Conservation (phyloP, 805 yeast genomes). For the Saccharomycopsis oosterbeekiorum region DNA sequence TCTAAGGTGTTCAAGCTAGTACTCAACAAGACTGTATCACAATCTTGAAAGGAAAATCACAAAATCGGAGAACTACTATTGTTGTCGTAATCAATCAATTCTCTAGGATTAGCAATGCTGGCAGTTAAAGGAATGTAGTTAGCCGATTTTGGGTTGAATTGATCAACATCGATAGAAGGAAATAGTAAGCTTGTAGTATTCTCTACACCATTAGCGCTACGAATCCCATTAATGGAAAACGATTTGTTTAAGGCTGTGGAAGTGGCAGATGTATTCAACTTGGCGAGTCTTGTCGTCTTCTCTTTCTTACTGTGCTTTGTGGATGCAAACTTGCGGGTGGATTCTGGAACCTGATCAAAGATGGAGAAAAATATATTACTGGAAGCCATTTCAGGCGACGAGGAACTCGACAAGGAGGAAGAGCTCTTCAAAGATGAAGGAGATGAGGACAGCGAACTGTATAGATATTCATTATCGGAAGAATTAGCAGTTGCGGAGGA, state of each 20-base stretch:
- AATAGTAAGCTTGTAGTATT: slow-evolving; percentile 15
- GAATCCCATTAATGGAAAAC: not conserved
- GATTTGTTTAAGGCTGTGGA: not conserved
- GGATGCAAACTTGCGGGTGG: not conserved
- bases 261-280: not conserved
- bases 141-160: slow-evolving; percentile 14
- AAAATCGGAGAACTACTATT: too few relatives aligned
- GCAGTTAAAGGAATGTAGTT: slow-evolving; percentile 16
- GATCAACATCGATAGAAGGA: slow-evolving; percentile 15
- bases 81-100: not conserved
- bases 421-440: not conserved
- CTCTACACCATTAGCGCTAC: slow-evolving; percentile 7
- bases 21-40: too few relatives aligned
- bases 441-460: not conserved
- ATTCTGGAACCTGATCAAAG: not conserved
- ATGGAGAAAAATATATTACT: not conserved
- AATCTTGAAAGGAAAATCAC: too few relatives aligned
- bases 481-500: too few relatives aligned
- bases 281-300: not conserved
- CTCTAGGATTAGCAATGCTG: slow-evolving; percentile 1
- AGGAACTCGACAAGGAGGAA: not conserved
- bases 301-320: not conserved
- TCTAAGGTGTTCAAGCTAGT: not conserved
- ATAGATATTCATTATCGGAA: not conserved
- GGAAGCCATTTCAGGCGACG: not conserved